Evolutionary conservation across 441 rosid species (phyloP), one percentile per base, ranked within the genome.

Genomic region (Jatropha multifida): DNA sequence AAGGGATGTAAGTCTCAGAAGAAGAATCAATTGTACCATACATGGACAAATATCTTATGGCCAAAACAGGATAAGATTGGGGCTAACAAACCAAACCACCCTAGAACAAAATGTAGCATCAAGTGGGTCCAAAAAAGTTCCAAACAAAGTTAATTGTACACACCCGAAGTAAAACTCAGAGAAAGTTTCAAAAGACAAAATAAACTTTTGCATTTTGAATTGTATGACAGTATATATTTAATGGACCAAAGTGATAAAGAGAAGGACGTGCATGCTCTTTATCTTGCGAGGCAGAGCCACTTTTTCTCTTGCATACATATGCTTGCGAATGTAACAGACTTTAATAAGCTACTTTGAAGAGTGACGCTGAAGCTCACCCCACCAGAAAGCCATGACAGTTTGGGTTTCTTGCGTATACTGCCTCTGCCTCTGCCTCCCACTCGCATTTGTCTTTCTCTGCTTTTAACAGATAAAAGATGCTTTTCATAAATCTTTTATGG

Each of bases 261-360:
- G 48, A 38, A 49, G 49, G 37, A 32, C 32, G 2, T 32, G 32
- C 32, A 32, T 32, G 32, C 32, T 23, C 32, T 32, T 32, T 32
- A 32, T 32, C 32, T 32, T 32, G 32, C 32, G 32, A 32, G 32
- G 32, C 32, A 32, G 32, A 32, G 32, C 32, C 32, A 48, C 59
- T 12, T 73, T 73, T 18, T 18, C 20, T 65, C 26, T 65, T 12
- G 1, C 8, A 55, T 65, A 71, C 63, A 74, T 65, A 74, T 58
- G 42, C 14, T 10, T 46, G 52, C 18, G 23, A 14, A 44, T 49
- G 63, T 64, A 73, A 75, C 68, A 58, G 37, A 59, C 73, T 59
- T 75, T 68, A 15, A 38, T 75, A 68, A 44, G 60, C 41, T 42
- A 18, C 65, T 4, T 65, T 15, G 41, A 27, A 46, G 68, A 12